Base-by-base conservation (phyloP, 2,329 filamentous ascomycete species). In the Epichloe hybrida region DNA sequence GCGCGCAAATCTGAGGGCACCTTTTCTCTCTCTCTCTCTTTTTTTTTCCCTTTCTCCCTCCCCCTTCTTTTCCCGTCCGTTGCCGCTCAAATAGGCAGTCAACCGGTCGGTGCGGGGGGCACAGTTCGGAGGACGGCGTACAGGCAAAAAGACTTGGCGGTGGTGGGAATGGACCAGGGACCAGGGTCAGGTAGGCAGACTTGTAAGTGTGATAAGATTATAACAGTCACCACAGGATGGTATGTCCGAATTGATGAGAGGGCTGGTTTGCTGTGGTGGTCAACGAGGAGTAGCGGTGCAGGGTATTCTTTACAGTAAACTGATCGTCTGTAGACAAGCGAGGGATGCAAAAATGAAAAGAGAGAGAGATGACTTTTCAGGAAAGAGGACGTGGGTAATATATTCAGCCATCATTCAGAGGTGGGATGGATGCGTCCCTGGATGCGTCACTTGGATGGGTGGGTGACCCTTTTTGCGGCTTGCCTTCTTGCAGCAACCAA, bases 351-450 rank as follows among this genome's bases (percentile, higher is more conserved):
- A n/a, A n/a, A 41, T 9, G 7, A 20, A 27, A 17, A 20, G 23
- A 31, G 36, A 27, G 35, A 17, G 27, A 12, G 6, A 21, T 13
- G 37, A 41, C 17, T 35, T 44, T 12, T 31, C 20, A 44, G 11
- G 41, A 44, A 21, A 38, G 40, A 49, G 48, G 48, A 44, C 23
- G n/a, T 43, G n/a, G 34, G 37, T 36, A 43, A 43, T 44, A 49
- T 49, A 37, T 49, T 43, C 43, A 20, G 12, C 36, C 13, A 3
- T 31, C 8, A 8, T 9, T 39, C 11, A 42, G 23, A n/a, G 49
- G 49, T 46, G 43, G 43, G 49, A 43, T 42, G 43, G 4, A 9
- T 38, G 49, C 37, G 43, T 48, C 27, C 36, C 31, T 38, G 23
- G 23, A 27, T 27, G 23, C 23, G 27, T 42, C 37, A n/a, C 36